Conservation (phyloP, 441 rosid genomes). For the Mallotus repandus region DNA sequence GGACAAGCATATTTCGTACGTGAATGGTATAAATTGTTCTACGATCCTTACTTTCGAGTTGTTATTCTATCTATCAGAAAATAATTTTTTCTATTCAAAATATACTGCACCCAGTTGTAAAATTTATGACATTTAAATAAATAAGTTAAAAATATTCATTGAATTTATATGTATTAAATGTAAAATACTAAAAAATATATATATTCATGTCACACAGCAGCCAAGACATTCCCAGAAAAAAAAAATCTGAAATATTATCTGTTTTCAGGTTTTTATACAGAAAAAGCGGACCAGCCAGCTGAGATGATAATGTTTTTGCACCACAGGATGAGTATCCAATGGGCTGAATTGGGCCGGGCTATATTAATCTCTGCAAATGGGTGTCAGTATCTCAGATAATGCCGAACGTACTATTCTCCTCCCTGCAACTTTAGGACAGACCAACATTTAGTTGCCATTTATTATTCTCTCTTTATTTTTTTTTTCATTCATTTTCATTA, state of each 20-base stretch:
- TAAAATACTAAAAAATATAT: too few species aligned
- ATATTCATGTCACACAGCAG: too few species aligned
- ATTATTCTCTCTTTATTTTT: background rate
- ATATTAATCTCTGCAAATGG: background rate
- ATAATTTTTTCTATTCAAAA: too few species aligned
- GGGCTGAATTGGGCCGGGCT: constrained; percentile 26
- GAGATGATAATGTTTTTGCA: constrained; percentile 9
- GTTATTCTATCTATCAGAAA: too few species aligned
- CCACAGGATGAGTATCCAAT: constrained; percentile 35
- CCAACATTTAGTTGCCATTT: background rate
- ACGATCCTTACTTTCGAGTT: background rate
- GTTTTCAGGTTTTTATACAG: too few species aligned
- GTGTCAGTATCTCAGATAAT: constrained; percentile 30
- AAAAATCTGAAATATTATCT: too few species aligned
- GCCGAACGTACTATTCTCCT: constrained; percentile 21
- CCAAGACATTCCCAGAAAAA: too few species aligned
- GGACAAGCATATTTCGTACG: constrained; percentile 29
- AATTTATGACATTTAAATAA: too few species aligned
- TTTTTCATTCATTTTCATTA: background rate
- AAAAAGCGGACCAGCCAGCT: constrained; percentile 1
- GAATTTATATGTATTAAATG: too few species aligned
- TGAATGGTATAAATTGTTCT: constrained; percentile 27
- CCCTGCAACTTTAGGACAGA: constrained; percentile 8
- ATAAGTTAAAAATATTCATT: too few species aligned
- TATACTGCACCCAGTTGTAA: too few species aligned